Percentiles rank a stretch among this genome's conserved stretches.
These are phyloP conservation scores for Lolium rigidum DNA, from an alignment of 176 grass and related monocot genomes.

Conservation along the genomic window DNA sequence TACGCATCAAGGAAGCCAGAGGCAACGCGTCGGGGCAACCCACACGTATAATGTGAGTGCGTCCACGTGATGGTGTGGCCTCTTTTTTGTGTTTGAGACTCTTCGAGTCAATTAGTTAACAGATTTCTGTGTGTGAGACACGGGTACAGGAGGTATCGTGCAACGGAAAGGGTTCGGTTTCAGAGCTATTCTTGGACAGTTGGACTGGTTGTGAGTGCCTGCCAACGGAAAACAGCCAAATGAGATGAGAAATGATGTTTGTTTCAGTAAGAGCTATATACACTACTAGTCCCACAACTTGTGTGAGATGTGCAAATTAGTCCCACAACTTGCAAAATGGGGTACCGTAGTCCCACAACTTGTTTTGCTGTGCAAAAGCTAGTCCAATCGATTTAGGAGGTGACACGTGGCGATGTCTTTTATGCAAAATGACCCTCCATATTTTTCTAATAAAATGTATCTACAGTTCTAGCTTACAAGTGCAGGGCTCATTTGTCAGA, in stretches of 20 bases:
- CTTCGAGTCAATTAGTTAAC: neutral
- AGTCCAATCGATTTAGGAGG: too few species aligned
- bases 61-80: neutral
- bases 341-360: too few species aligned
- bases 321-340: too few species aligned
- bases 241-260: neutral
- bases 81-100: neutral
- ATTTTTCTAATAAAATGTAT: too few species aligned
- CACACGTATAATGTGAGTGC: neutral
- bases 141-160: neutral
- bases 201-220: neutral
- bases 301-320: too few species aligned
- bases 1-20: conserved; percentile 41
- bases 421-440: too few species aligned
- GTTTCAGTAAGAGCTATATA: neutral
- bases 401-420: too few species aligned
- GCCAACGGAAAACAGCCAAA: neutral
- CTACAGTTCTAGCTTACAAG: too few species aligned
- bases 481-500: too few species aligned
- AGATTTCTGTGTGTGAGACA: neutral
- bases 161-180: conserved; percentile 12
- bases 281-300: too few species aligned
- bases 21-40: conserved; percentile 42
- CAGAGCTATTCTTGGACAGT: neutral
- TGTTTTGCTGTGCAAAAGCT: too few species aligned